A percentile compares a stretch with the other conserved stretches of the same genome.
Conservation (phyloP, 2,329 filamentous ascomycete species). For the Byssochlamys sp. region DNA sequence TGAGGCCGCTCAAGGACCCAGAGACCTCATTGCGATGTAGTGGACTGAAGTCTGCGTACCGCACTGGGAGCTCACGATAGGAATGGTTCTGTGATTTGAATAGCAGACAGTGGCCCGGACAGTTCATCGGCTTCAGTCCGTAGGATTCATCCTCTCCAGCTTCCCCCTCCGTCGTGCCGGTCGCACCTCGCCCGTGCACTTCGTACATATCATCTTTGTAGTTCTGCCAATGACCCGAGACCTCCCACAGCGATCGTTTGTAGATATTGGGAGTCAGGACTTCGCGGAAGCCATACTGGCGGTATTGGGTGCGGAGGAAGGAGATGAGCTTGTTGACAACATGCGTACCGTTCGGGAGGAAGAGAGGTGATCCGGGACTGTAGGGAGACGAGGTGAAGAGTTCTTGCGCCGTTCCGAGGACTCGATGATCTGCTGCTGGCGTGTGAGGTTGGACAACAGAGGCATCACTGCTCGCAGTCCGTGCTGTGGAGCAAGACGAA, state of each 20-base stretch:
- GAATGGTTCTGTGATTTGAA: constrained; percentile 65
- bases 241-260: constrained; percentile 77
- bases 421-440: constrained; percentile 41
- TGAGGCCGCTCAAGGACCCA: constrained; percentile 70
- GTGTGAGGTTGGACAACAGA: constrained; percentile 20
- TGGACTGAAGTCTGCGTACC: constrained; percentile 78
- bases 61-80: constrained; percentile 71
- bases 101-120: constrained; percentile 76
- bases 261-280: constrained; percentile 86
- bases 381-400: constrained; percentile 71
- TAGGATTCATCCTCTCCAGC: constrained; percentile 59
- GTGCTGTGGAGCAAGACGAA: constrained; percentile 20
- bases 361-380: constrained; percentile 76
- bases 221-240: constrained; percentile 78
- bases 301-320: constrained; percentile 75
- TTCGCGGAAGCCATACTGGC: constrained; percentile 75
- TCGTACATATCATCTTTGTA: constrained; percentile 90
- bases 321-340: constrained; percentile 75
- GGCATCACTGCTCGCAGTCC: constrained; percentile 1
- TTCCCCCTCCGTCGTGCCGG: constrained; percentile 35
- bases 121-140: constrained; percentile 88
- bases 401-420: constrained; percentile 49
- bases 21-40: constrained; percentile 81
- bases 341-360: constrained; percentile 69
- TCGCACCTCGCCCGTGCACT: constrained; percentile 49